Evolutionary conservation across 2,329 filamentous ascomycete genomes (phyloP).

Genomic region (Colletotrichum spinosum): DNA sequence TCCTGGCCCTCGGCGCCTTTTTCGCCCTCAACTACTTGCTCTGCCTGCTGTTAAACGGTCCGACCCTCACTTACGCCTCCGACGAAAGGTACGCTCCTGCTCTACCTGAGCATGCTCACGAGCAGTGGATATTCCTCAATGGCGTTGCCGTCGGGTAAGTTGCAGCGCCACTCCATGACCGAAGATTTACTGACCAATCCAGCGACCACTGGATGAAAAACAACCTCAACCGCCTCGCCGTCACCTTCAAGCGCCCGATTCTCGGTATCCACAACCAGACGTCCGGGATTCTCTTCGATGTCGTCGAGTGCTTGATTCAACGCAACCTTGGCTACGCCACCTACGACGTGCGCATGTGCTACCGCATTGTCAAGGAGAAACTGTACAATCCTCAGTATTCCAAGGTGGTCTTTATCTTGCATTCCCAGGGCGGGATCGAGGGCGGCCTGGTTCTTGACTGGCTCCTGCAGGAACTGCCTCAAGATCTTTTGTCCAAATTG

Average conservation of each 20-base stretch:
- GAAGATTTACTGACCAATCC: constrained; percentile 11
- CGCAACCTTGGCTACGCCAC: constrained; percentile 81
- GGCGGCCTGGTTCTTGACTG: constrained; percentile 80
- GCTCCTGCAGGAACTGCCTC: constrained; percentile 78
- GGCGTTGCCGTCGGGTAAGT: constrained; percentile 74
- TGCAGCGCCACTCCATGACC: background rate
- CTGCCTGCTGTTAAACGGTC: constrained; percentile 66
- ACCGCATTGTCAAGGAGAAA: constrained; percentile 70
- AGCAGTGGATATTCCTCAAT: constrained; percentile 84
- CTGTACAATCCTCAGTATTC: constrained; percentile 72
- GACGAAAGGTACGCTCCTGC: constrained; percentile 63
- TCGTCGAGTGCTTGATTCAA: constrained; percentile 82
- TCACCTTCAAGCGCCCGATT: constrained; percentile 78
- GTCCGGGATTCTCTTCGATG: constrained; percentile 79
- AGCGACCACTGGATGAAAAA: constrained; percentile 75
- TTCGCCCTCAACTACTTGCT: constrained; percentile 63
- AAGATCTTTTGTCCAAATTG: constrained; percentile 73
- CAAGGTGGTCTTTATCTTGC: constrained; percentile 80
- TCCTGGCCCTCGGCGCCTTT: constrained; percentile 54
- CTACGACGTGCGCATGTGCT: constrained; percentile 73
- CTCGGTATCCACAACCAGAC: constrained; percentile 82
- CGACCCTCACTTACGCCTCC: constrained; percentile 60
- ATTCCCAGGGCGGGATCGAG: constrained; percentile 83
- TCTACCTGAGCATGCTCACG: constrained; percentile 65
- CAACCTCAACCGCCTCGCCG: constrained; percentile 77